Percentiles rank a stretch among this genome's conserved stretches.
These are phyloP conservation scores for Glycyrrhiza uralensis DNA, from an alignment of 306 rosid species.

Conservation along the genomic window DNA sequence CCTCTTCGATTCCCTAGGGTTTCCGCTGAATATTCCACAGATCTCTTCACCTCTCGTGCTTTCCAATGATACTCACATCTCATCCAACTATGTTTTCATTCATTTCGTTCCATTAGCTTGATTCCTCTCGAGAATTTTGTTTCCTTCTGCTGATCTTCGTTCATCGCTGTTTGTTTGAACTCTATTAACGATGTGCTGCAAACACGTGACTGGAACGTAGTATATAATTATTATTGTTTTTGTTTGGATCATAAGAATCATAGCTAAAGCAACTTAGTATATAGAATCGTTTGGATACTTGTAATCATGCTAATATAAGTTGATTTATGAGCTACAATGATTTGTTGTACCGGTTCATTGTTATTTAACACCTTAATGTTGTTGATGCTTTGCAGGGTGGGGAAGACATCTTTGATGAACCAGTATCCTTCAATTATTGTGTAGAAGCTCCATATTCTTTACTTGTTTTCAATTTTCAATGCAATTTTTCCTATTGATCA, in stretches of 20 bases:
- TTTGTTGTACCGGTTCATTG: background rate
- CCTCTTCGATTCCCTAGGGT: conserved; percentile 25
- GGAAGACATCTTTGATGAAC: conserved; percentile 99
- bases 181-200: background rate
- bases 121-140: background rate
- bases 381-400: conserved; percentile 73
- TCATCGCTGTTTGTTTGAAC: background rate
- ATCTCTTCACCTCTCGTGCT: background rate
- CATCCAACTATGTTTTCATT: background rate
- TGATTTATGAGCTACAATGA: conserved; percentile 1
- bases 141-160: background rate
- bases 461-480: background rate
- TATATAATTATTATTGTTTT: background rate
- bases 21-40: background rate
- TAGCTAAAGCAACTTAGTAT: background rate
- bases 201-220: background rate
- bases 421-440: conserved; percentile 73
- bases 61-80: background rate
- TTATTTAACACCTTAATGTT: background rate
- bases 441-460: background rate
- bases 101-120: background rate
- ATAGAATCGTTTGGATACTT: background rate
- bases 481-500: background rate
- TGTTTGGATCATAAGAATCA: conserved; percentile 11
- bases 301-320: background rate